Base-by-base conservation (phyloP, 2,329 filamentous ascomycete genomes). In the Botrytis tulipae region DNA sequence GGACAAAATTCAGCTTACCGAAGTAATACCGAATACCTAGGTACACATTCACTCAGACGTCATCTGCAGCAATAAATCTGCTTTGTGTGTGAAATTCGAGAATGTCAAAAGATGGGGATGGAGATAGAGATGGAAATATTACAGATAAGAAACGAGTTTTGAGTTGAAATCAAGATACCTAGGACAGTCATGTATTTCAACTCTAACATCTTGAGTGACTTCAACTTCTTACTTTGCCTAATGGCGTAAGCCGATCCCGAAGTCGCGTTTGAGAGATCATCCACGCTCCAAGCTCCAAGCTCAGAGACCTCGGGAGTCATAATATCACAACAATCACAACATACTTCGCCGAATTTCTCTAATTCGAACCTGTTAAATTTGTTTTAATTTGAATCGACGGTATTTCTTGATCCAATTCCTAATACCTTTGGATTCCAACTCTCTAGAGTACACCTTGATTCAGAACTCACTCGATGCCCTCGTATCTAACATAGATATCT, bases 161-260 rank as follows among this genome's bases (percentile, higher is more conserved):
- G 1, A 54, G 9, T 32, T 29, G 51, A 57, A 9, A 57, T 32
- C n/a, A 57, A 29, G 8, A 57, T 29, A 54, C 25, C 12, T n/a
- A 57, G 51, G 51, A 10, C 51, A 8, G n/a, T 29, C 51, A 18
- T n/a, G 12, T n/a, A 51, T 12, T 25, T 51, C 22, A 16, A 32
- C n/a, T 29, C 25, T 29, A 25, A 57, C 3, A 9, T 42, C 37
- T 63, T 44, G 25, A 63, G n/a, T n/a, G n/a, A 57, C 9, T 18
- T 29, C 51, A 57, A 18, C 51, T 57, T 18, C 35, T 62, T 22
- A n/a, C 40, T 40, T n/a, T 42, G 42, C 22, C 54, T 25, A 63
- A 71, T 71, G 70, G 60, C 37, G 42, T 71, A 37, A 71, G 70
- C 70, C 60, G 35, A 66, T 60, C 35, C n/a, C 60, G 25, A 63